Base-by-base conservation (phyloP, 192 early-diverging fungal species). In the Dissophora ornata region DNA sequence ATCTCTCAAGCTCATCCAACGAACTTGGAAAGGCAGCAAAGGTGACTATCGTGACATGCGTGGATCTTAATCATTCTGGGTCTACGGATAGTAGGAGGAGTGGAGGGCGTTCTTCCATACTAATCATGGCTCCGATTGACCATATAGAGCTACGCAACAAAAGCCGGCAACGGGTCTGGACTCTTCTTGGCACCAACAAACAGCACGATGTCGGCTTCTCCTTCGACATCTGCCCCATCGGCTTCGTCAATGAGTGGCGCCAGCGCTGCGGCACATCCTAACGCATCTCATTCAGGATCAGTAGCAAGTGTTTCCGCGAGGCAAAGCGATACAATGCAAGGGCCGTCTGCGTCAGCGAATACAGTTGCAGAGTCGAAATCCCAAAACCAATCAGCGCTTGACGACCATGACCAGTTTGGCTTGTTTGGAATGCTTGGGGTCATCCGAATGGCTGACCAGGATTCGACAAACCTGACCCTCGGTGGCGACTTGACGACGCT, bases 401-500 rank as follows among this genome's bases (percentile, higher is more conserved):
- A 54, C n/a, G 63, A 67, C 32, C 73, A 77, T 42, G 91, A 96
- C 78, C 86, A 87, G 45, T 95, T 87, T 71, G 94, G 93, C 3
- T 83, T 98, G 62, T 82, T 94, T 40, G 96, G 96, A n/a, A 84
- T 99, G 48, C 81, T 98, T 57, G 90, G 90, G 46, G 87, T 94
- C 36, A 90, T 96, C 54, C 85, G 92, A 29, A 87, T 90, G 85
- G 85, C 87, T 10, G 90, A 94, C 79, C 89, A 87, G 25, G 92
- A 93, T 77, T 77, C 82, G 41, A 91, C 88, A 30, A 92, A 92
- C 80, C 84, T 96, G 62, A 91, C 93, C 28, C 87, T 96, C n/a
- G 97, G 96, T 1, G 88, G 87, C 69, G 96, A 99, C 81, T 82
- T 97, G 52, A 93, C 96, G 21, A 90, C 91, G 24, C 85, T 99